These are phyloP conservation scores for Ichthyophthirius multifiliis DNA, from an alignment of 169 alveolate species.

Conservation along the genomic window DNA sequence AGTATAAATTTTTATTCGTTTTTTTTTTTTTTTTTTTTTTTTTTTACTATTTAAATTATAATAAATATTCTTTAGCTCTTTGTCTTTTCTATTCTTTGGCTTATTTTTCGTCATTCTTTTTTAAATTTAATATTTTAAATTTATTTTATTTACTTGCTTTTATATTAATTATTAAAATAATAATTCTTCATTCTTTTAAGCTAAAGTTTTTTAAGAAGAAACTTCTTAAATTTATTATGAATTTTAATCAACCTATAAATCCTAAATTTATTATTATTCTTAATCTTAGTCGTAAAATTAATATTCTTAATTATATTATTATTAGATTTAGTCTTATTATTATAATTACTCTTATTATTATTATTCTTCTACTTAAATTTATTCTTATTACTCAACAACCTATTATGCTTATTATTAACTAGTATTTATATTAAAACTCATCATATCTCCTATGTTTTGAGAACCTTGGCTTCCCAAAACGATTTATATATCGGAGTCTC, in stretches of 20 bases:
- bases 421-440: background rate
- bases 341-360: background rate
- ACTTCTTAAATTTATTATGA: too few relatives aligned
- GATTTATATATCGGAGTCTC: conserved; percentile 11
- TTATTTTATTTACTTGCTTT: too few relatives aligned
- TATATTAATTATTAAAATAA: too few relatives aligned
- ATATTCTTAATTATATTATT: background rate
- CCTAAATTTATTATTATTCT: background rate
- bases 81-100: background rate
- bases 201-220: too few relatives aligned
- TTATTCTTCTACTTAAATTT: background rate
- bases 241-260: background rate
- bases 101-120: background rate
- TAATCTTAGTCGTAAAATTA: background rate
- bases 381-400: background rate
- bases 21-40: too few relatives aligned
- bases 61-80: too few relatives aligned
- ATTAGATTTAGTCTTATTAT: background rate
- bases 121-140: too few relatives aligned
- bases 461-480: conserved; percentile 17
- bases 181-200: too few relatives aligned
- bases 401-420: conserved; percentile 1
- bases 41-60: too few relatives aligned
- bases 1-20: too few relatives aligned
- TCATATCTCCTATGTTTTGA: conserved; percentile 10